These are phyloP conservation scores for Aspergillus affinis DNA, from an alignment of 495 filamentous ascomycete species.

Conservation along the genomic window DNA sequence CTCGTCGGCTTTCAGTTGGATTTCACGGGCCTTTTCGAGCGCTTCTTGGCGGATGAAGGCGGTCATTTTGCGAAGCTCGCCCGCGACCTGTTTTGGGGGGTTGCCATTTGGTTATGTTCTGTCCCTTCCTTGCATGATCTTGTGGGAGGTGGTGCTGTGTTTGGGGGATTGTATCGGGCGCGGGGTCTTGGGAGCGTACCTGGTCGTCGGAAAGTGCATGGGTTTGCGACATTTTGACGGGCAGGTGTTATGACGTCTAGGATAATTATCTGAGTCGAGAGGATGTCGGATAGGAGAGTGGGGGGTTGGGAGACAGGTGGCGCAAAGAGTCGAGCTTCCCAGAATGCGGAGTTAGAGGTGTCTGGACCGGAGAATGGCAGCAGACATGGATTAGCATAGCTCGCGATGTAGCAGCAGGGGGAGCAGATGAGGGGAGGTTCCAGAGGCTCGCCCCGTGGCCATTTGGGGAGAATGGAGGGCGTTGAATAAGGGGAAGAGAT, in stretches of 20 bases:
- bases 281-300: conserved; percentile 20
- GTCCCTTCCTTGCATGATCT: not conserved
- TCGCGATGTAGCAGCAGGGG: not conserved
- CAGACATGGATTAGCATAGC: not conserved
- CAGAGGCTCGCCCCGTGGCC: not conserved
- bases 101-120: not conserved
- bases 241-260: conserved; percentile 23
- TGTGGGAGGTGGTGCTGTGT: not conserved
- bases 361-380: conserved; percentile 3
- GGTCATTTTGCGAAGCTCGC: conserved; percentile 99
- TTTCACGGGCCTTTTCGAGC: conserved; percentile 92
- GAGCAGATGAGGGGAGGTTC: not conserved
- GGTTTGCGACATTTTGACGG: conserved; percentile 77
- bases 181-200: conserved; percentile 47
- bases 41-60: conserved; percentile 99
- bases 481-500: not conserved
- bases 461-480: not conserved
- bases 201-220: conserved; percentile 97
- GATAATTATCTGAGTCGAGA: conserved; percentile 25
- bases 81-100: conserved; percentile 64
- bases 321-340: conserved; percentile 15
- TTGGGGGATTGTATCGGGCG: not conserved
- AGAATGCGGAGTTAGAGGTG: conserved; percentile 17
- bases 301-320: conserved; percentile 2
- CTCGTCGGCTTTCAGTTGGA: conserved; percentile 95